Base-by-base conservation (phyloP, 305 asterid species). In the Fraxinus nigra region DNA sequence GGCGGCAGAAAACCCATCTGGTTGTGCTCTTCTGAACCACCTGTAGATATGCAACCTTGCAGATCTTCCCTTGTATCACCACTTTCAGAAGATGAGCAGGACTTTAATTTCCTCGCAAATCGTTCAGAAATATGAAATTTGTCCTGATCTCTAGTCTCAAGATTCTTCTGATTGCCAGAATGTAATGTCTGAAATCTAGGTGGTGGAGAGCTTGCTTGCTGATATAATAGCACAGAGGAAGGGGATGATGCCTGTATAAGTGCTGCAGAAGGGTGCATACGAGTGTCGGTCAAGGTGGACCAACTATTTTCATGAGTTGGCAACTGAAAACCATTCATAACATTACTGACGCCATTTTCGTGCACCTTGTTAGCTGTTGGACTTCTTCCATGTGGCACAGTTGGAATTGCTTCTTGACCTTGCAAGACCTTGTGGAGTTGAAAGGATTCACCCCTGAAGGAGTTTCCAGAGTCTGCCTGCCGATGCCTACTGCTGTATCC, bases 381-480 rank as follows among this genome's bases (percentile, higher is more conserved):
- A 79, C 86, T 84, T 75, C 92, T 86, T 80, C 91, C 89, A 74
- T 82, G 80, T 46, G 90, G 80, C 80, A 87, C 85, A 85, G 78
- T 81, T 28, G 87, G 20, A 82, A 78, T 22, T 22, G 90, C 88
- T 92, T 95, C 99, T 95, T 94, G 99, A 95, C 98, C 97, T 94
- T 94, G 99, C 97, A 92, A 95, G 98, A 94, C 99, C 98, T 92
- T 91, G 10, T 86, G 92, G 91, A 87, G 91, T 84, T 91, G 92
- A 80, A 87, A 90, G 90, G 97, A 84, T 76, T 92, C 91, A 75
- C 88, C 87, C 80, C 88, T 89, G 13, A 82, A 78, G 74, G 89
- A 83, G 85, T 82, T 79, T 76, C 76, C 82, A 74, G 87, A 75
- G 76, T 88, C 91, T 70, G 87, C 85, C 10, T 73, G 90, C 79